A percentile compares a stretch with the other conserved stretches of the same genome.
Conservation (phyloP, 441 rosid species). For the Arabidopsis lyrata region DNA sequence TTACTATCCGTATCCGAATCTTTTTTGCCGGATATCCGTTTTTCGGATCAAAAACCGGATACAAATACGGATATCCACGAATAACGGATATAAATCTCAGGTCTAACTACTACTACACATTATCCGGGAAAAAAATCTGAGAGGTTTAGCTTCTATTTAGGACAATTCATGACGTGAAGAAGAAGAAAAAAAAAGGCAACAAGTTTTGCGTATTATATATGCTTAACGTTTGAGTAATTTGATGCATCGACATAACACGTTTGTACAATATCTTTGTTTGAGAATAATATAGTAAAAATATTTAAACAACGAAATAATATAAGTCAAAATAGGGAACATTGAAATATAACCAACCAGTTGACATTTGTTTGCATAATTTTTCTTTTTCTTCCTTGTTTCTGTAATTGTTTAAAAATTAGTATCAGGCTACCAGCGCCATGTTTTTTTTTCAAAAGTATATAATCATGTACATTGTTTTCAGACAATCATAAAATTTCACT, state of each 20-base stretch:
- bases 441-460: no score
- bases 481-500: no score
- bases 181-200: neutral
- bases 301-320: neutral
- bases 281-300: neutral
- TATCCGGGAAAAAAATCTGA: neutral
- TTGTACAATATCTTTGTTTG: no score
- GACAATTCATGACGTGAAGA: neutral
- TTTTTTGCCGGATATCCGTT: no score
- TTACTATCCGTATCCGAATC: no score
- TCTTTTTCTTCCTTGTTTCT: neutral
- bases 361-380: neutral
- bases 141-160: conserved; percentile 2
- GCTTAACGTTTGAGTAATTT: neutral
- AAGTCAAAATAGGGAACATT: neutral
- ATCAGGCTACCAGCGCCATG: no score
- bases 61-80: no score
- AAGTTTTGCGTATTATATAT: no score
- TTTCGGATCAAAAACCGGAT: no score
- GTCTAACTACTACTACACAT: neutral
- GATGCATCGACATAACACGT: neutral
- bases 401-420: neutral
- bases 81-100: no score
- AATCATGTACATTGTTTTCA: no score
- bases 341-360: neutral